Evolutionary conservation across 345 rosid species (phyloP), one percentile per base, ranked within the genome.

Genomic region (Brassica cretica): DNA sequence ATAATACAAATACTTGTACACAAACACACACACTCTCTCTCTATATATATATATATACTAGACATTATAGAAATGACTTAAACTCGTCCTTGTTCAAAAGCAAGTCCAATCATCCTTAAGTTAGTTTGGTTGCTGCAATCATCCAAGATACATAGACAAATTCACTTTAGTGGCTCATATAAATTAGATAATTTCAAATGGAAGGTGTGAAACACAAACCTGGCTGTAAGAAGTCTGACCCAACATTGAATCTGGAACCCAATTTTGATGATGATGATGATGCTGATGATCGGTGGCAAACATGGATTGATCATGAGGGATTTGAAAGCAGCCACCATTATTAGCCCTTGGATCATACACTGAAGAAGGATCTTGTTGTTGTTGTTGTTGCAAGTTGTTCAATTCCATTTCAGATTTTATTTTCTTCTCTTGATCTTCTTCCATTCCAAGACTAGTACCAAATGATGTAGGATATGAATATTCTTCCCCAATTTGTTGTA

Each of bases 211-310:
- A 81, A 76, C 41, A 69, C 82, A 81, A 76, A 88, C 94, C 91
- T 89, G 90, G 77, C 80, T 86, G 85, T 86, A 88, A 64, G 88
- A 79, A 80, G 81, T 84, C 32, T 84, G 90, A 18, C 86, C 87
- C 69, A 86, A 88, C 85, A 89, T 83, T 39, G 90, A 75, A 78
- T 82, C 85, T 86, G 75, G 83, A 84, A 35, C 82, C 87, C 78
- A 72, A 11, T 53, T 68, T 60, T 69, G 88, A 58, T 53, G 78
- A 16, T 27, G 81, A 18, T 71, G 63, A 11, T 76, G 60, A 3
- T 27, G 30, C 4, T 27, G 30, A 53, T 73, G 71, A 74, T 80
- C 58, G 70, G 55, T 70, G 56, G 71, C 68, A 70, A 74, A 30
- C 82, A 85, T 71, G 82, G 81, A 56, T 82, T 84, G 83, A 3